Evolutionary conservation across 305 asterid species (phyloP), one percentile per base, ranked within the genome.

Genomic region (Fraxinus xanthoxyloides): DNA sequence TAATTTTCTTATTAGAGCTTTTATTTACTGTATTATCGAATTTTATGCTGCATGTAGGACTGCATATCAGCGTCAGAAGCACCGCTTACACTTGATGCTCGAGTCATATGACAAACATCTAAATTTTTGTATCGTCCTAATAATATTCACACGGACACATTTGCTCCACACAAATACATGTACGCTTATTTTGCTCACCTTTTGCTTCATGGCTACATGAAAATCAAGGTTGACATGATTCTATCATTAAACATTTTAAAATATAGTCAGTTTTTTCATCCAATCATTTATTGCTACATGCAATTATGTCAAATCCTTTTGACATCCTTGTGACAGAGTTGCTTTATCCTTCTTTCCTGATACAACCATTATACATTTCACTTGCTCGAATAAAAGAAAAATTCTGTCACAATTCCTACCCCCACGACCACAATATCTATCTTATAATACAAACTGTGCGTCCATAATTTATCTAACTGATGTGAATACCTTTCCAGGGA

Each of bases 401-500:
- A 43, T 12, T 43, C 5, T 43, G 54, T 48, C 21, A 48, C 21
- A 48, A 48, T 48, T 48, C 17, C 7, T 4, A 3, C 59, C 59
- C 51, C 21, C 59, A 13, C 0, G 43, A 36, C 43, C 43, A 36
- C 10, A 36, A 36, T 15, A 4, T 48, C 21, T 21, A 48, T 15
- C 21, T 48, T 48, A 12, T 12, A 43, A 43, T 43, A 12, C 54
- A 12, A 43, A 43, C 54, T 15, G 0, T 48, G 2, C 21, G 59
- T 48, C 7, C 59, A 48, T 48, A 48, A 15, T 30, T 28, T 67
- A 19, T 23, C 0, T n/a, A 65, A 2, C 28, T 56, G 28, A 56
- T 7, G 5, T 56, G 3, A 13, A 56, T 21, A 19, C 12, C 28
- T 61, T 32, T 48, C 13, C 80, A 94, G 98, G 98, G 98, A 5